Base-by-base conservation (phyloP, 108 stramenopile species). In the Epipyxis sp. region DNA sequence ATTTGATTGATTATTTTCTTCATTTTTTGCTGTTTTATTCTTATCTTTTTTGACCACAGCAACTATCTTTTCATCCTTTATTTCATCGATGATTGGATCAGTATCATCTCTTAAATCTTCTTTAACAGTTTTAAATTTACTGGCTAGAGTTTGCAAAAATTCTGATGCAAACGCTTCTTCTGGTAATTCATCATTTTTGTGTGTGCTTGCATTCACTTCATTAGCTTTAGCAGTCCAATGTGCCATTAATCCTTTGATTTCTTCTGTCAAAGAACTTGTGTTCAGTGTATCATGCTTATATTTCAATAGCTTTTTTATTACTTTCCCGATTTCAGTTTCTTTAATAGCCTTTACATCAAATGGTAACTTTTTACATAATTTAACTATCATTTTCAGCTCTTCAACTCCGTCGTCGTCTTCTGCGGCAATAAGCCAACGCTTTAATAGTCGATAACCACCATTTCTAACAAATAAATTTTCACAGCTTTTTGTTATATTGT, bases 391-490 rank as follows among this genome's bases (percentile, higher is more conserved):
- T 6, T 10, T 6, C 25, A 65, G 61, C 34, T 65, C 61, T 10
- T 3, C 61, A 32, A 25, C 3, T 29, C 35, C 6, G 25, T 65
- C 25, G 25, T 29, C 61, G 25, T 25, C 13, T 65, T 65, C 61
- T 32, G 61, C 61, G 3, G 35, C 3, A 32, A 32, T 3, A 10
- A 65, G 10, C 61, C 61, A 65, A 35, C 61, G 61, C 34, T 37
- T 29, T 6, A 65, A 37, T 35, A 65, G 10, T 10, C 61, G 61
- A 65, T 35, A 37, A 37, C 61, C 61, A 35, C 61, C 61, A 65
- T 13, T 13, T 37, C 34, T 32, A 13, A 65, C 61, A 65, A 65
- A 65, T 3, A 32, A 3, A 29, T 32, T 16, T 13, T 29, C 10
- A 32, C 3, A 37, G 6, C 35, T 32, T 65, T 65, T 25, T 29